phyloP scores from a whole-genome alignment of 768 basidiomycete species.

The Thelephora aurantiotincta region DNA sequence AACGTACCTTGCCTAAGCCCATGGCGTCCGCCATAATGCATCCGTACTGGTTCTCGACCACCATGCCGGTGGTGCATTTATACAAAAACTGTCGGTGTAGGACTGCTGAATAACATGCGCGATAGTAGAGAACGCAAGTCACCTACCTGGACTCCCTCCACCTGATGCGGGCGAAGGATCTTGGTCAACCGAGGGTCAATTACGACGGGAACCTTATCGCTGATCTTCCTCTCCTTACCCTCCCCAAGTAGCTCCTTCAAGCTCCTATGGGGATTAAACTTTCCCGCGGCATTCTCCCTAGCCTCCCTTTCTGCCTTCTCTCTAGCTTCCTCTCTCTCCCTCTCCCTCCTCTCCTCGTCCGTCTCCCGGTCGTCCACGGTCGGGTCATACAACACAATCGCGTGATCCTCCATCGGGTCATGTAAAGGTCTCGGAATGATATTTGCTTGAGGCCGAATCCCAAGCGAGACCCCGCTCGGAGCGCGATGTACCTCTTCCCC shows the following conservation, averaged over 20 bases:
- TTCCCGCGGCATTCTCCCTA: constrained; percentile 51
- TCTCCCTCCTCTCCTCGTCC: constrained; percentile 66
- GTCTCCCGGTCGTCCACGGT: constrained; percentile 89
- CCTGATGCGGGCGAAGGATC: constrained; percentile 91
- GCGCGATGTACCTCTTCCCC: constrained; percentile 44
- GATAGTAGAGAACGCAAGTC: not conserved
- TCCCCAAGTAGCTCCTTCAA: constrained; percentile 67
- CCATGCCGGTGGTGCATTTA: constrained; percentile 86
- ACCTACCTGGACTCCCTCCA: constrained; percentile 91
- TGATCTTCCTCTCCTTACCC: constrained; percentile 43
- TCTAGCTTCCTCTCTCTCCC: constrained; percentile 61
- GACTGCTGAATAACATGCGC: constrained; percentile 1
- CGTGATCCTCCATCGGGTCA: constrained; percentile 96
- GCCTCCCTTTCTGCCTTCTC: constrained; percentile 49
- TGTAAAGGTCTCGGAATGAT: constrained; percentile 86
- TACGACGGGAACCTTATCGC: constrained; percentile 85
- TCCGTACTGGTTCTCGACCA: constrained; percentile 80
- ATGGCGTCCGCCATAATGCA: constrained; percentile 99
- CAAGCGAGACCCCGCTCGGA: constrained; percentile 63
- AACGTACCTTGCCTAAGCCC: constrained; percentile 68
- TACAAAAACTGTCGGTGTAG: constrained; percentile 66
- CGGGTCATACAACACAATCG: constrained; percentile 94
- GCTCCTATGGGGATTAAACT: constrained; percentile 89
- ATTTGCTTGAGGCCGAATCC: constrained; percentile 67
- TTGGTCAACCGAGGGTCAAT: constrained; percentile 83